Base-by-base conservation (phyloP, 2,329 filamentous ascomycete genomes). In the Talaromyces sp. region DNA sequence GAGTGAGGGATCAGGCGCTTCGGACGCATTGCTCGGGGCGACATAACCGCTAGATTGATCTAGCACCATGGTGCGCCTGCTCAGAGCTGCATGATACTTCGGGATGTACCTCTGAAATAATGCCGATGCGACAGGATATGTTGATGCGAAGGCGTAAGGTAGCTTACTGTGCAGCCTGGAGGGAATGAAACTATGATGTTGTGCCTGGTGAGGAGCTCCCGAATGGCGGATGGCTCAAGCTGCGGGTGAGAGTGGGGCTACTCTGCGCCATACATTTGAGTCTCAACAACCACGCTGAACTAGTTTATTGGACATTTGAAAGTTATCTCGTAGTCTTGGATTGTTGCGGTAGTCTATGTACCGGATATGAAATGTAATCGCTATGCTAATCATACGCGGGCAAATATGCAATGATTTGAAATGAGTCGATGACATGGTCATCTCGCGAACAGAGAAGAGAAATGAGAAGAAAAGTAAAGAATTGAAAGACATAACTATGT, bases 21-120 rank as follows among this genome's bases (percentile, higher is more conserved):
- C 84, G 68, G 85, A 82, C 66, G 88, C 81, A 76, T 84, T 85
- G 77, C 83, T 86, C 74, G 88, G 86, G 75, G 87, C 85, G 74
- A 84, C 86, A 82, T 93, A 92, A 82, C 90, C 90, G 81, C 87
- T 88, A 74, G 87, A 85, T 73, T 84, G 80, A 76, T 90, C 86
- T 81, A 90, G 85, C 80, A 89, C 88, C 90, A 92, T 92, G 61
- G 69, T 78, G 79, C 78, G 77, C 77, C 68, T 71, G 65, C 68
- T 62, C 70, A 62, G 50, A 63, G 27, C 50, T 57, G 61, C 61
- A 63, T 63, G 49, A 63, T 62, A 62, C 39, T 25, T 37, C 13
- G 25, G 25, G 10, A 11, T 5, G 2, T 31, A 11, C n/a, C 8
- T 19, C 19, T 22, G 43, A 2, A 27, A 22, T 13, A 22, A 27